Conservation (phyloP, 2,329 filamentous ascomycete genomes). For the Pseudogymnoascus sp. region DNA sequence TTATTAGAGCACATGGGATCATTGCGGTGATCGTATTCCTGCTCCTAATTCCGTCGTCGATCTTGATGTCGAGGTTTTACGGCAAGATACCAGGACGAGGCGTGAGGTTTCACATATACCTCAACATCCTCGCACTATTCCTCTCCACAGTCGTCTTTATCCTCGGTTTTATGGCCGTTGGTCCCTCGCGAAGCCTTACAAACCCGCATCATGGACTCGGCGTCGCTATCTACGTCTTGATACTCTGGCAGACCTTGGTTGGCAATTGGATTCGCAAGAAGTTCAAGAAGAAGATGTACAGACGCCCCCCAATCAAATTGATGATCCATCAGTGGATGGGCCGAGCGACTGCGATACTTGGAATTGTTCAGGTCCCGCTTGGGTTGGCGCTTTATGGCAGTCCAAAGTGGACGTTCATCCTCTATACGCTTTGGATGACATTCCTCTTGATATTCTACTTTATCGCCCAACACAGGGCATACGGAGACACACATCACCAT, state of each 20-base stretch:
- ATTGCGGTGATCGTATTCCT: slow-evolving; percentile 68
- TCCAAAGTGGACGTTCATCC: slow-evolving; percentile 72
- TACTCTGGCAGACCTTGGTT: slow-evolving; percentile 62
- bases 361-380: slow-evolving; percentile 78
- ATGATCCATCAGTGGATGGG: slow-evolving; percentile 81
- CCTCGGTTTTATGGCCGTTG: slow-evolving; percentile 71
- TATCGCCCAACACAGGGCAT: slow-evolving; percentile 51
- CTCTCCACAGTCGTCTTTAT: slow-evolving; percentile 65
- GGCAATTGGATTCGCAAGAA: slow-evolving; percentile 50
- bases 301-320: slow-evolving; percentile 28
- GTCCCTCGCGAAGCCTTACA: slow-evolving; percentile 59
- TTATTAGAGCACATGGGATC: slow-evolving; percentile 65
- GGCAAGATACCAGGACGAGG: slow-evolving; percentile 51
- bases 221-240: slow-evolving; percentile 65
- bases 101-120: slow-evolving; percentile 63
- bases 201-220: slow-evolving; percentile 85
- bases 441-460: slow-evolving; percentile 71
- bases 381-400: slow-evolving; percentile 90
- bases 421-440: slow-evolving; percentile 73
- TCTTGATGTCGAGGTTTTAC: slow-evolving; percentile 67
- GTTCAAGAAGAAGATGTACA: slow-evolving; percentile 36
- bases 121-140: slow-evolving; percentile 61
- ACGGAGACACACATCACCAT: slow-evolving; percentile 5
- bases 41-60: slow-evolving; percentile 62
- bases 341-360: slow-evolving; percentile 67